These are phyloP conservation scores for Penicillium expansum DNA, from an alignment of 2,329 filamentous ascomycete species.

Conservation along the genomic window DNA sequence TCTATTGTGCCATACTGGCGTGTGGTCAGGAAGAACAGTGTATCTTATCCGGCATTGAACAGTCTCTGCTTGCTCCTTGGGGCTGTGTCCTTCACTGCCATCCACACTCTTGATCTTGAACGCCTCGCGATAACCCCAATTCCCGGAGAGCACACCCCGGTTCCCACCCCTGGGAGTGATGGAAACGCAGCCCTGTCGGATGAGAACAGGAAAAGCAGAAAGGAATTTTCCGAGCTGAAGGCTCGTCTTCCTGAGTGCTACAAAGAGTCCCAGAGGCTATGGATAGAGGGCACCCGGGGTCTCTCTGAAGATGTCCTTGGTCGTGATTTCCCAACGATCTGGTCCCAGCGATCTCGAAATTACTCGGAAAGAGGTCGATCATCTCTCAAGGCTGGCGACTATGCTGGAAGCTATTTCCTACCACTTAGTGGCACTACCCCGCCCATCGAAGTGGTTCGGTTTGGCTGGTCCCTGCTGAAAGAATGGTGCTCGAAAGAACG, in stretches of 20 bases:
- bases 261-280: conserved; percentile 43
- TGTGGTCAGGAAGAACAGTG: conserved; percentile 42
- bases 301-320: conserved; percentile 43
- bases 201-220: conserved; percentile 38
- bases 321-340: conserved; percentile 45
- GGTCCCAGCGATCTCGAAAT: conserved; percentile 41
- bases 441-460: conserved; percentile 46
- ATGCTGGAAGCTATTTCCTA: conserved; percentile 41
- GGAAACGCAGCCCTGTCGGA: conserved; percentile 37
- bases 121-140: conserved; percentile 43
- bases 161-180: conserved; percentile 46
- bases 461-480: conserved; percentile 44
- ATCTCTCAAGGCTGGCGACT: conserved; percentile 34
- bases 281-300: conserved; percentile 43
- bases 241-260: conserved; percentile 41
- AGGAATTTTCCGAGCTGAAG: conserved; percentile 42
- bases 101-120: conserved; percentile 46
- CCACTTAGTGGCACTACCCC: conserved; percentile 45
- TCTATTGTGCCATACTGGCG: conserved; percentile 49
- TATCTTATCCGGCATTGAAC: conserved; percentile 41
- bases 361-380: conserved; percentile 38
- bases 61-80: conserved; percentile 48
- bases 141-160: conserved; percentile 39
- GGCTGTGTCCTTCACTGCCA: conserved; percentile 47
- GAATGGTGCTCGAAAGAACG: conserved; percentile 49